Percentiles rank a stretch among this genome's conserved stretches.
These are phyloP conservation scores for Sarcodon sp. DNA, from an alignment of 768 basidiomycete species.

Conservation along the genomic window DNA sequence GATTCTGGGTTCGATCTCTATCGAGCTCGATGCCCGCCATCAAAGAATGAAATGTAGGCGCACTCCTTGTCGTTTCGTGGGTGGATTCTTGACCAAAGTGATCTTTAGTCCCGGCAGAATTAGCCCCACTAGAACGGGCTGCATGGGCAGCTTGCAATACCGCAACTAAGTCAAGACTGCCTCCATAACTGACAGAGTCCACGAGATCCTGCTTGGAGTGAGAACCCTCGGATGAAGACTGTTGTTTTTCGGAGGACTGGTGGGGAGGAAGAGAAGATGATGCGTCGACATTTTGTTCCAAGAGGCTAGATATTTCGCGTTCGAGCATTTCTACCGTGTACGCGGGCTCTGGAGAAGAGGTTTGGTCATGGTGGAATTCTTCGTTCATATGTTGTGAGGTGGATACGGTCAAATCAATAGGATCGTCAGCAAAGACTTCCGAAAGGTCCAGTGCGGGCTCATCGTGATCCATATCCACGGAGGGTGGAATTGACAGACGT, in stretches of 20 bases:
- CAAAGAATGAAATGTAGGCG: slow-evolving; percentile 70
- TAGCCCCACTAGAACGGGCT: neutral
- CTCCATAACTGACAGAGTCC: slow-evolving; percentile 2
- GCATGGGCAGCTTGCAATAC: slow-evolving; percentile 70
- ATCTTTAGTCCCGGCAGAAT: neutral
- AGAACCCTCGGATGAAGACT: slow-evolving; percentile 33
- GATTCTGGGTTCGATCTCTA: slow-evolving; percentile 1
- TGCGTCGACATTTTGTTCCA: slow-evolving; percentile 63
- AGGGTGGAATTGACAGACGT: too few relatives aligned
- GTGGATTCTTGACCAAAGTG: slow-evolving; percentile 4
- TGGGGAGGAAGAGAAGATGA: slow-evolving; percentile 2
- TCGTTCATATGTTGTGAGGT: slow-evolving; percentile 8
- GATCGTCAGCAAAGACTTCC: slow-evolving; percentile 76
- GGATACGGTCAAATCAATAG: slow-evolving; percentile 27
- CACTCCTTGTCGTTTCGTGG: slow-evolving; percentile 40
- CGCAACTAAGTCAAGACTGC: slow-evolving; percentile 38
- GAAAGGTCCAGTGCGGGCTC: slow-evolving; percentile 64
- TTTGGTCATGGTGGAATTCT: slow-evolving; percentile 9
- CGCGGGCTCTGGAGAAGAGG: slow-evolving; percentile 11
- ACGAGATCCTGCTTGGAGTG: slow-evolving; percentile 16
- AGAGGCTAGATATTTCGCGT: slow-evolving; percentile 61
- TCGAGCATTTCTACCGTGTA: slow-evolving; percentile 58
- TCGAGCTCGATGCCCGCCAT: slow-evolving; percentile 33
- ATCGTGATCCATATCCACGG: slow-evolving; percentile 21
- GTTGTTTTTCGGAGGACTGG: slow-evolving; percentile 49